These are phyloP conservation scores for Stentor roeselii DNA, from an alignment of 73 alveolate species.

Conservation along the genomic window DNA sequence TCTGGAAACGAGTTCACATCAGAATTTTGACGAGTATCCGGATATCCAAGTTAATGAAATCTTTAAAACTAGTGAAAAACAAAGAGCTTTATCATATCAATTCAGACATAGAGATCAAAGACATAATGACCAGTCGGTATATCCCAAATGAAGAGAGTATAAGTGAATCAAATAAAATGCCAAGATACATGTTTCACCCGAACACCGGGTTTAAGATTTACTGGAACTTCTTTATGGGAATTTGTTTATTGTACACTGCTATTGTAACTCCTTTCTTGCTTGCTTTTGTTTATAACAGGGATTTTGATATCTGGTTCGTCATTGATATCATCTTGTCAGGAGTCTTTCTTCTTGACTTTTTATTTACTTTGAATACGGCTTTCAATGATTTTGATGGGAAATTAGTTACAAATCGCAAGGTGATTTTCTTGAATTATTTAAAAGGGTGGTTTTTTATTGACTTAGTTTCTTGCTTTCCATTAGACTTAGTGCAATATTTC, in stretches of 20 bases:
- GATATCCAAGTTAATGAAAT: neutral
- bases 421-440: slow-evolving; percentile 35
- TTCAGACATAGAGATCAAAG: neutral
- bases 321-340: slow-evolving; percentile 32
- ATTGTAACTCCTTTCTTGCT: slow-evolving; percentile 36
- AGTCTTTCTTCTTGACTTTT: slow-evolving; percentile 44
- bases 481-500: neutral
- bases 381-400: slow-evolving; percentile 43
- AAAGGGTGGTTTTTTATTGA: slow-evolving; percentile 57
- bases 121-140: neutral
- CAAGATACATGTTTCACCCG: slow-evolving; percentile 1
- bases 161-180: neutral
- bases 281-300: slow-evolving; percentile 34
- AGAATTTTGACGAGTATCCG: neutral
- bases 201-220: neutral
- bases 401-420: slow-evolving; percentile 27
- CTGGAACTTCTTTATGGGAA: neutral
- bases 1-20: slow-evolving; percentile 4
- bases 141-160: neutral
- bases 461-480: slow-evolving; percentile 46
- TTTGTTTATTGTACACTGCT: slow-evolving; percentile 6
- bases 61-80: neutral
- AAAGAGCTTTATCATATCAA: neutral
- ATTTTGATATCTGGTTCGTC: slow-evolving; percentile 25
- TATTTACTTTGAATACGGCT: slow-evolving; percentile 40